Conservation (phyloP, 208 protist species). For the Tritrichomonas musculus region DNA sequence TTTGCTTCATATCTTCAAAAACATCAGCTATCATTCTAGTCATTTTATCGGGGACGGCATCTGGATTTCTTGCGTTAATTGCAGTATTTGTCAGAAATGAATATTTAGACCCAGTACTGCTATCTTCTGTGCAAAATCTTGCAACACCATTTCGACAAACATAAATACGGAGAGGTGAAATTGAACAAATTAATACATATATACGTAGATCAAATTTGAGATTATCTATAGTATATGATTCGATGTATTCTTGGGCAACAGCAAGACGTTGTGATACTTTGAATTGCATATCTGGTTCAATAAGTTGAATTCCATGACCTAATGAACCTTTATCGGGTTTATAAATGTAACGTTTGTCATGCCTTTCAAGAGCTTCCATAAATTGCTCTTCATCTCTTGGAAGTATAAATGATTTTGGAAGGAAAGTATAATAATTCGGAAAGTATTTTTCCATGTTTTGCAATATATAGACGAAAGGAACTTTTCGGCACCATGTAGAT, state of each 20-base stretch:
- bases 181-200: not conserved
- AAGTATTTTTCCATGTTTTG: not conserved
- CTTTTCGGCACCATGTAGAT: not conserved
- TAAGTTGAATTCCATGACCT: not conserved
- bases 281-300: not conserved
- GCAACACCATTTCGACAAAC: not conserved
- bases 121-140: not conserved
- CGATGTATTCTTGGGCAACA: constrained; percentile 11
- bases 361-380: not conserved
- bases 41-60: not conserved
- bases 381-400: not conserved
- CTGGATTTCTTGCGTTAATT: constrained; percentile 2
- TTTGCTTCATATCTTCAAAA: not conserved
- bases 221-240: not conserved
- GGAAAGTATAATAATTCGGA: not conserved
- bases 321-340: constrained; percentile 5
- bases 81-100: not conserved
- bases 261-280: not conserved
- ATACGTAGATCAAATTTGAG: constrained; percentile 8
- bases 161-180: not conserved
- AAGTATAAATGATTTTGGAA: not conserved
- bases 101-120: not conserved
- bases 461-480: not conserved
- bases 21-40: not conserved
- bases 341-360: not conserved